Base-by-base conservation (phyloP, 331 rosid genomes). In the Malus hybrid region DNA sequence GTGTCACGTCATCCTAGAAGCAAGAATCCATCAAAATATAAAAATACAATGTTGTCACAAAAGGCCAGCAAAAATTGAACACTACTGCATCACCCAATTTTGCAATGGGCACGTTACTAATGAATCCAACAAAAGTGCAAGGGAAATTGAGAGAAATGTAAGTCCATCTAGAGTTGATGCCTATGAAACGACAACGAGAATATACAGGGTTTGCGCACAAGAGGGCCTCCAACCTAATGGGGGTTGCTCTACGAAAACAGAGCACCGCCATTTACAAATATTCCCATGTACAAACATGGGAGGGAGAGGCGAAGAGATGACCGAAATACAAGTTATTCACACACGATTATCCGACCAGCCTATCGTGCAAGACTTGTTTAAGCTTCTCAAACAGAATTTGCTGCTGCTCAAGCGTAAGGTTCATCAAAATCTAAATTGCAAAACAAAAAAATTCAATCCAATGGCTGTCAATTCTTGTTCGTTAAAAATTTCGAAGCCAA, bases 401-500 rank as follows among this genome's bases (percentile, higher is more conserved):
- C 87, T 92, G 99, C 80, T 95, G 97, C 71, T 95, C 85, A 18
- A 95, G 74, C 34, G 97, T 73, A 26, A 95, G 96, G 84, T 84
- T 95, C 90, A 93, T 85, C 83, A 89, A 33, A 78, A 95, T 89
- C 99, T 95, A 73, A 48, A 71, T 34, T 53, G 68, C 78, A 84
- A 24, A 22, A 60, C 33, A n/a, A 15, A 33, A 36, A 33, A 26
- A 16, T 55, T 64, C 69, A 32, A 18, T 19, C 44, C 69, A 65
- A 10, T 20, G 1, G n/a, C 55, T 19, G 19, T 10, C 14, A 29
- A 29, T 26, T 22, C 30, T 46, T 0, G 2, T 10, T 60, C 22
- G 1, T 36, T 30, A 44, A 74, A 28, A 28, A 2, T 4, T 50
- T 50, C 4, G 2, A 73, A 26, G 12, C 61, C 70, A 46, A 7